Percentiles rank a stretch among this genome's conserved stretches.
Evolutionary conservation across 2,329 filamentous ascomycete species (phyloP).

Genomic region (Fusarium sp.): DNA sequence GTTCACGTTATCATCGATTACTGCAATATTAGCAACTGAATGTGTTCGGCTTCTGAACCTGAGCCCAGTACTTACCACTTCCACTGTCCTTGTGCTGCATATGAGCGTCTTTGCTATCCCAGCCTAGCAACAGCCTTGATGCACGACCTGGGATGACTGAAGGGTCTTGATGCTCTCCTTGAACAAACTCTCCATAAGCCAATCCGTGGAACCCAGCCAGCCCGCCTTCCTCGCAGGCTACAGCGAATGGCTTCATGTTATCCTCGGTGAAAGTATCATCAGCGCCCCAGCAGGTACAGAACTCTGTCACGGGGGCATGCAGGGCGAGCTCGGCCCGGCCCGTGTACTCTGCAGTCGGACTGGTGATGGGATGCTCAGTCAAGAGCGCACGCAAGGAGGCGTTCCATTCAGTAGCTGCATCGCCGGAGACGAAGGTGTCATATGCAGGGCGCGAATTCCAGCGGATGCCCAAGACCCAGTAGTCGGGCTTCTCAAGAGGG

Average conservation of each 20-base stretch:
- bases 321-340: constrained; percentile 49
- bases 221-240: constrained; percentile 40
- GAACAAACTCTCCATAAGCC: constrained; percentile 53
- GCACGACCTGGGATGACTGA: constrained; percentile 49
- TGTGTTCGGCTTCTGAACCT: background rate
- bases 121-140: constrained; percentile 55
- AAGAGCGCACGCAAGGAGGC: constrained; percentile 54
- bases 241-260: constrained; percentile 50
- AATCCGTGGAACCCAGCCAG: constrained; percentile 52
- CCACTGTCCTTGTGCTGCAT: constrained; percentile 51
- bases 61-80: constrained; percentile 45
- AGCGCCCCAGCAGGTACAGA: constrained; percentile 54
- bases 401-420: constrained; percentile 58
- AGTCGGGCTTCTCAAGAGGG: constrained; percentile 53
- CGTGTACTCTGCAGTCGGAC: constrained; percentile 35
- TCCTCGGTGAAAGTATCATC: constrained; percentile 51
- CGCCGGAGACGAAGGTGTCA: constrained; percentile 58
- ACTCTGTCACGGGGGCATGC: constrained; percentile 56
- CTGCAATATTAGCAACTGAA: constrained; percentile 38
- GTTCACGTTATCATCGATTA: constrained; percentile 55
- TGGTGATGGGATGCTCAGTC: constrained; percentile 46
- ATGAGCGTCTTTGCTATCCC: constrained; percentile 58
- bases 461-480: constrained; percentile 52
- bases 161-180: constrained; percentile 49
- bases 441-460: constrained; percentile 54